These are phyloP conservation scores for Wolfiporia cocos DNA, from an alignment of 1,284 basidiomycete species.

Conservation along the genomic window DNA sequence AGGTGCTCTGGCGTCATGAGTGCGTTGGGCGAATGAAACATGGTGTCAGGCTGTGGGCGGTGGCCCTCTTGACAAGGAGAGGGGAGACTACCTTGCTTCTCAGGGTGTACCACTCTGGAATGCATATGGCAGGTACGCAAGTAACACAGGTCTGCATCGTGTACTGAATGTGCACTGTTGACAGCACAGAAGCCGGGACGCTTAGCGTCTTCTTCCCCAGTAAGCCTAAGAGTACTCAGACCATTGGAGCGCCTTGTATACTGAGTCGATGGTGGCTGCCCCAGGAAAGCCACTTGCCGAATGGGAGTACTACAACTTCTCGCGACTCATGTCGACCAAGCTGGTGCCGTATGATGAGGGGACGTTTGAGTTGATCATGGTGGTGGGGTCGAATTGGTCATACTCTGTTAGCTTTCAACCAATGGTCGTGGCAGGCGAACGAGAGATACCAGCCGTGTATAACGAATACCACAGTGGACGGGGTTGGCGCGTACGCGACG, in stretches of 20 bases:
- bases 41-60: constrained; percentile 7
- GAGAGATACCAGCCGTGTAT: constrained; percentile 6
- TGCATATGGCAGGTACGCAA: constrained; percentile 4
- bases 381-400: background rate
- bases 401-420: background rate
- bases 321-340: background rate
- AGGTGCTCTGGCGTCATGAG: background rate
- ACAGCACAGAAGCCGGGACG: background rate
- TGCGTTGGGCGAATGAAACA: background rate
- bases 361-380: constrained; percentile 5
- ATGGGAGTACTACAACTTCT: constrained; percentile 5
- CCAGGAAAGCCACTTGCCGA: background rate
- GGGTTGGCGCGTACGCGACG: constrained; percentile 28
- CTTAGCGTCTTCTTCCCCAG: background rate
- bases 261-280: background rate
- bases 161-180: no score
- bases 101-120: constrained; percentile 3
- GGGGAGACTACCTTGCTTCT: constrained; percentile 1
- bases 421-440: background rate
- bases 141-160: background rate
- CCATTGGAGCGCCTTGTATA: background rate
- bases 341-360: constrained; percentile 3
- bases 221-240: background rate
- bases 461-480: constrained; percentile 23
- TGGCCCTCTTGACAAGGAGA: constrained; percentile 6